Evolutionary conservation across 495 filamentous ascomycete genomes (phyloP).

Genomic region (Trichoderma gamsii): DNA sequence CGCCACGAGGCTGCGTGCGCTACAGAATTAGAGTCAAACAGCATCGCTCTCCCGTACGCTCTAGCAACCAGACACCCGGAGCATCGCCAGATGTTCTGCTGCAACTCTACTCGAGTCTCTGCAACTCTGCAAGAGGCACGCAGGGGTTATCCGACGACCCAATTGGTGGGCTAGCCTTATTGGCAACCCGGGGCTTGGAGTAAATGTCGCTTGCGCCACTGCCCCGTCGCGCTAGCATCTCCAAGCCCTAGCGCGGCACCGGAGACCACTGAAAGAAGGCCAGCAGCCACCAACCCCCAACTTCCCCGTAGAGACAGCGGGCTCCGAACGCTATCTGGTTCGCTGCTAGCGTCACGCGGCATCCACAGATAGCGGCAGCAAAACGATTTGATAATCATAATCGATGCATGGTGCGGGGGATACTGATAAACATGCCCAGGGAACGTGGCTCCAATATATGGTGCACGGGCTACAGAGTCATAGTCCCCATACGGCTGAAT

Average conservation of each 20-base stretch:
- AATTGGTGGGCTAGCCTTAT: background rate
- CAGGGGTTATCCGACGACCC: background rate
- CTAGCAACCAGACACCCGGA: background rate
- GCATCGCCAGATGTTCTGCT: background rate
- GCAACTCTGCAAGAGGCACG: background rate
- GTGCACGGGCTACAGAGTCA: too few species aligned
- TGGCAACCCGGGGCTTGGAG: background rate
- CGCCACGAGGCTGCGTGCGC: background rate
- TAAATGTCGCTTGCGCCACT: background rate
- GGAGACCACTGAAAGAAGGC: background rate
- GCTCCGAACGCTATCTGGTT: background rate
- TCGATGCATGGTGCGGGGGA: background rate
- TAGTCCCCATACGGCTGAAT: too few species aligned
- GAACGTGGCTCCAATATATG: background rate
- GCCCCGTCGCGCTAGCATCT: background rate
- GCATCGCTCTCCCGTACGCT: background rate
- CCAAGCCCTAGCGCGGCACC: background rate
- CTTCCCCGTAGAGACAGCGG: conserved; percentile 7
- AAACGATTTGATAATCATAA: conserved; percentile 11
- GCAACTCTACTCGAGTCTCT: background rate
- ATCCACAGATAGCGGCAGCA: conserved; percentile 11
- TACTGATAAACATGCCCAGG: background rate
- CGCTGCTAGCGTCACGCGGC: conserved; percentile 1
- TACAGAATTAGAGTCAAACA: background rate
- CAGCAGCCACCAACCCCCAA: background rate